Evolutionary conservation across 768 basidiomycete genomes (phyloP), one percentile per base, ranked within the genome.

Genomic region (Candolleomyces efflorescens): DNA sequence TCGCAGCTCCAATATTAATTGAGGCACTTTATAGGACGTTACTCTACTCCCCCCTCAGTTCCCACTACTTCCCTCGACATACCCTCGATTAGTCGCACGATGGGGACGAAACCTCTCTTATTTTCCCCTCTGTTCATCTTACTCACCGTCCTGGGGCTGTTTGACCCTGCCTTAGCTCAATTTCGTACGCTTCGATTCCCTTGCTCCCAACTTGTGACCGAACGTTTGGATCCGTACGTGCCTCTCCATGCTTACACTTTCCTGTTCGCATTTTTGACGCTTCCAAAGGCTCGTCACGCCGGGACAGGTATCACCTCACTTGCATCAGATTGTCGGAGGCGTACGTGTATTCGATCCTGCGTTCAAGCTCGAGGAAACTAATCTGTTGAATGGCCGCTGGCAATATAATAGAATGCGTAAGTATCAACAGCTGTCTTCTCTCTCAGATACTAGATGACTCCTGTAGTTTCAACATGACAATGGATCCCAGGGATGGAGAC

Each of bases 261-360:
- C 11, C n/a, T 2, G 7, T 39, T 18, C 20, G 22, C 20, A 18
- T 5, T 23, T 4, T 9, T 18, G 37, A 37, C 36, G 15, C 37
- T 53, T 20, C 5, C 3, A 39, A 23, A 58, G 56, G 3, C 27
- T 58, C 13, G 56, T 58, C 11, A 58, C 47, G 3, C 56, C 56
- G 9, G 56, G 56, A 5, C 56, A 53, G 41, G 56, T 58, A 5
- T 58, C 56, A 11, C 56, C 56, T 7, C 56, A 58, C 24, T 20
- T 58, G n/a, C 56, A 58, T 24, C 56, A 58, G 24, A 52, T 58
- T 13, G 49, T 58, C 18, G 60, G 60, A 24, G 60, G 60, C 20
- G 60, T 61, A 45, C 17, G 60, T 49, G n/a, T 53, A 6, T 18
- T 18, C 41, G 23, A 15, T 32, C n/a, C 24, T 20, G 15, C 20